Conservation (phyloP, 768 basidiomycete species). For the Pilatotrama ljubarskyi region DNA sequence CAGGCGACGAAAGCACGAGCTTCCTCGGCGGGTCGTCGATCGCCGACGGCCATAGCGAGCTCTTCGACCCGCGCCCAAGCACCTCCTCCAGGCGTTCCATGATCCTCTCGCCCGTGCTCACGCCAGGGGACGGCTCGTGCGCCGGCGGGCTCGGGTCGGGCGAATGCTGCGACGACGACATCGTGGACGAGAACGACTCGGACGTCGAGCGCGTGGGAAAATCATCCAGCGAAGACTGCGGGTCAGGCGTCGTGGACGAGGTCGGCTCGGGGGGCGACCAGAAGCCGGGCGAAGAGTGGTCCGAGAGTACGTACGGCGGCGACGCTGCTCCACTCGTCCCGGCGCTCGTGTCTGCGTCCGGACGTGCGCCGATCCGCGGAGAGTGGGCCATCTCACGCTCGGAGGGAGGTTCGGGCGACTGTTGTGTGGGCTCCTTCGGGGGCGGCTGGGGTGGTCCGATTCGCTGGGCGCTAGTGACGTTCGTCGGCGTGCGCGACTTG, state of each 20-base stretch:
- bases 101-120: slow-evolving; percentile 46
- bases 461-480: slow-evolving; percentile 25
- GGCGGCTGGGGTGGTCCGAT: slow-evolving; percentile 6
- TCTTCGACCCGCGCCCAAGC: slow-evolving; percentile 60
- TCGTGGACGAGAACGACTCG: slow-evolving; percentile 66
- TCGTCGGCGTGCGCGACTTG: slow-evolving; percentile 52
- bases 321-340: slow-evolving; percentile 20
- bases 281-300: slow-evolving; percentile 25
- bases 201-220: slow-evolving; percentile 71
- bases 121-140: slow-evolving; percentile 32
- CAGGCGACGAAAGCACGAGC: slow-evolving; percentile 79
- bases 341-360: slow-evolving; percentile 17
- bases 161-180: slow-evolving; percentile 62
- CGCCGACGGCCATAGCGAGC: slow-evolving; percentile 56
- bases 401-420: neutral
- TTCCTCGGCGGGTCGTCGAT: slow-evolving; percentile 88
- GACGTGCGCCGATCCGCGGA: neutral
- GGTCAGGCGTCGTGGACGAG: slow-evolving; percentile 72
- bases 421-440: neutral
- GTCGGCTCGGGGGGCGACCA: slow-evolving; percentile 51
- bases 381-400: slow-evolving; percentile 11
- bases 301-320: slow-evolving; percentile 18
- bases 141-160: slow-evolving; percentile 34
- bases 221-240: slow-evolving; percentile 73
- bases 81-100: slow-evolving; percentile 73